Percentiles rank a stretch among this genome's conserved stretches.
Conservation (phyloP, 805 yeast species). For the Scheffersomyces coipomensis region DNA sequence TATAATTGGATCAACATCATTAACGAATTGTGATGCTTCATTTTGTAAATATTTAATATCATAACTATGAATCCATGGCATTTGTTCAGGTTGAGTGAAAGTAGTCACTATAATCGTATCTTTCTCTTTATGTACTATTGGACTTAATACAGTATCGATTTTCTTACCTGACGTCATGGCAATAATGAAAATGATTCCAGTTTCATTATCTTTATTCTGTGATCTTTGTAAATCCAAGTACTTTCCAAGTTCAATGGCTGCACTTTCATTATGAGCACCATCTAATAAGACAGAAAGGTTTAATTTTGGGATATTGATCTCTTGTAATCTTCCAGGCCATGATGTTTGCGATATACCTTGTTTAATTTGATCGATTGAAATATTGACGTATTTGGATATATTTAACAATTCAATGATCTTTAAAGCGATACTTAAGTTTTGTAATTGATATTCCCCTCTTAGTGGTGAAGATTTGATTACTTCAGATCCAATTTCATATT, state of each 20-base stretch:
- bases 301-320: constrained; percentile 18
- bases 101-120: constrained; percentile 64
- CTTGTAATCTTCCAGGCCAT: constrained; percentile 92
- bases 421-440: constrained; percentile 69
- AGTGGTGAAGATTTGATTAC: constrained; percentile 46
- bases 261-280: constrained; percentile 91
- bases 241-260: constrained; percentile 69
- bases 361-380: constrained; percentile 35
- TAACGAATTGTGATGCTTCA: constrained; percentile 12
- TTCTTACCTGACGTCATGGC: constrained; percentile 79
- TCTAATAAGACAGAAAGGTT: constrained; percentile 54
- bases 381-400: constrained; percentile 8
- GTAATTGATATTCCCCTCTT: constrained; percentile 69
- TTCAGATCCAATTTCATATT: background rate
- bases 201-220: constrained; percentile 7
- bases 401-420: constrained; percentile 44
- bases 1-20: constrained; percentile 9
- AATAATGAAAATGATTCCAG: constrained; percentile 55
- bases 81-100: constrained; percentile 74
- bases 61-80: constrained; percentile 87
- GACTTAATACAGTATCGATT: constrained; percentile 47
- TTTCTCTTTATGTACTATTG: constrained; percentile 40
- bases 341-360: constrained; percentile 53
- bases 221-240: constrained; percentile 33
- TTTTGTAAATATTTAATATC: constrained; percentile 27